Percentiles rank a stretch among this genome's conserved stretches.
These are phyloP conservation scores for Scheffersomyces lignicola DNA, from an alignment of 1,139 yeast species.

Conservation along the genomic window DNA sequence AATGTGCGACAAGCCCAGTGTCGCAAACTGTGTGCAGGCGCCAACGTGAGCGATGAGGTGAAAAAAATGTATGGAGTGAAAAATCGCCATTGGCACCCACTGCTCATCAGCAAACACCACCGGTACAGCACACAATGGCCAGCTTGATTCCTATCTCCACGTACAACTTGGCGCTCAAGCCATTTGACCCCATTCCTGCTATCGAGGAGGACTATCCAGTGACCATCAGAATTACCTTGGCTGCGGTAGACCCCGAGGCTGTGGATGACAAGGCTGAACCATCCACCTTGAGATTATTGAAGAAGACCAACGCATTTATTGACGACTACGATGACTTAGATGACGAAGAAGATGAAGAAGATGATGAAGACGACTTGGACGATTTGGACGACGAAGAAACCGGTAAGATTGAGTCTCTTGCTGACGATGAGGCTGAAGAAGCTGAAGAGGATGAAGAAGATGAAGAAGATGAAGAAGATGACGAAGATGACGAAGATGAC, in stretches of 20 bases:
- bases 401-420: constrained; percentile 19
- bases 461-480: constrained; percentile 49
- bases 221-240: constrained; percentile 88
- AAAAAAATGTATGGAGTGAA: too few relatives aligned
- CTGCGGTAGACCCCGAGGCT: constrained; percentile 89
- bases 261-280: constrained; percentile 82
- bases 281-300: constrained; percentile 84
- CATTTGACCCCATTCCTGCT: constrained; percentile 86
- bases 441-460: constrained; percentile 27
- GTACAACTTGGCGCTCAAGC: constrained; percentile 78
- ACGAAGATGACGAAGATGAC: constrained; percentile 56
- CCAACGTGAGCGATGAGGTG: too few relatives aligned
- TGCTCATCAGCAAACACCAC: too few relatives aligned
- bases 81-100: too few relatives aligned
- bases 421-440: constrained; percentile 20
- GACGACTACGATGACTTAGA: constrained; percentile 49
- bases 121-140: constrained; percentile 66
- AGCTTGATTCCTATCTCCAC: constrained; percentile 79
- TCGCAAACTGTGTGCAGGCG: too few relatives aligned
- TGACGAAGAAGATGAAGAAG: constrained; percentile 43
- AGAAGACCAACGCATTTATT: constrained; percentile 58
- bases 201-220: constrained; percentile 83
- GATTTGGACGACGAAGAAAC: constrained; percentile 46
- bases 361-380: constrained; percentile 54
- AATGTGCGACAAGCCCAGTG: constrained; percentile 4